These are phyloP conservation scores for Mycena latifolia DNA, from an alignment of 768 basidiomycete species.

Conservation along the genomic window DNA sequence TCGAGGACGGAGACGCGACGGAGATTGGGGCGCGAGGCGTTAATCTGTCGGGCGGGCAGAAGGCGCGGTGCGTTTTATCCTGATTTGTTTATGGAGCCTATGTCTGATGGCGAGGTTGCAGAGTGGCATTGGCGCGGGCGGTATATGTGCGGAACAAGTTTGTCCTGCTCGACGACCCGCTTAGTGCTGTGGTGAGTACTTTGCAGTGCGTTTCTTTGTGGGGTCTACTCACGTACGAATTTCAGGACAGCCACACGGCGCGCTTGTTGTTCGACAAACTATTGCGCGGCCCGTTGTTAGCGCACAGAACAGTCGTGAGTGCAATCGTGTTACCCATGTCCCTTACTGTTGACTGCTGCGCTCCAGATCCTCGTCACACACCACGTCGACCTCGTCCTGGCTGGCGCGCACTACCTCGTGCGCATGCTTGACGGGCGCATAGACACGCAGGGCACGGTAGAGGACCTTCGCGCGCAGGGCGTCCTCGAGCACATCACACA, in stretches of 20 bases:
- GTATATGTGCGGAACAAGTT: constrained; percentile 80
- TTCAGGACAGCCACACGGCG: constrained; percentile 77
- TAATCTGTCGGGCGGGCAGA: constrained; percentile 85
- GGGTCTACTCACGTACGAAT: not conserved
- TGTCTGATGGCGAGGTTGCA: constrained; percentile 34
- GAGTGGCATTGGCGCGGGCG: constrained; percentile 86
- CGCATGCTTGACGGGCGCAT: constrained; percentile 88
- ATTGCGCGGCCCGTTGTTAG: constrained; percentile 74
- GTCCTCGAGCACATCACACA: constrained; percentile 70
- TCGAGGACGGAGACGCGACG: constrained; percentile 90
- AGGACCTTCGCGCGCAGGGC: constrained; percentile 72
- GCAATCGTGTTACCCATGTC: too few species aligned
- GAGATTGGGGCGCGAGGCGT: constrained; percentile 84
- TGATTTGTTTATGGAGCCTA: not conserved
- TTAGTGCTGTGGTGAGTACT: constrained; percentile 64
- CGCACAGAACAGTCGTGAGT: constrained; percentile 73
- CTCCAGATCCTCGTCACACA: constrained; percentile 78
- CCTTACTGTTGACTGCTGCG: too few species aligned
- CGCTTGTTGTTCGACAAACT: constrained; percentile 73
- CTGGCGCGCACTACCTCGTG: constrained; percentile 78
- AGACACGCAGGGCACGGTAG: constrained; percentile 77
- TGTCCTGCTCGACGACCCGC: constrained; percentile 84
- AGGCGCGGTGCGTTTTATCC: constrained; percentile 66
- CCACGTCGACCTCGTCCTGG: constrained; percentile 86
- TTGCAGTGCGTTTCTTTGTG: too few species aligned